Base-by-base conservation (phyloP, 164 flowering plant species). In the Tetrastigma voinierianum region DNA sequence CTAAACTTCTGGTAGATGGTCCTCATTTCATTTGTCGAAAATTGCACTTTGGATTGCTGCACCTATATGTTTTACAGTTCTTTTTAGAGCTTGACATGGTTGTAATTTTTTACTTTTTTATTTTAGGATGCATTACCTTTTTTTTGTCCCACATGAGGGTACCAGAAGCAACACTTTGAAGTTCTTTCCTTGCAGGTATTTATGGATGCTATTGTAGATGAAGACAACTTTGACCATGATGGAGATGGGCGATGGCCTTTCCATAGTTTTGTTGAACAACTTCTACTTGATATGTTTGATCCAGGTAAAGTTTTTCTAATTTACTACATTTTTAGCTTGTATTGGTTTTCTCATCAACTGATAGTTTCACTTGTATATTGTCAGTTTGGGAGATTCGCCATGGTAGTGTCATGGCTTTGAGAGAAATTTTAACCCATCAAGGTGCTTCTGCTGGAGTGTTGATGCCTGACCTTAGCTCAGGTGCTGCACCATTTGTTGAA, bases 311-410 rank as follows among this genome's bases (percentile, higher is more conserved):
- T 58, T 68, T 68, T 71, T 20, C 68, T 49, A 65, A 55, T 60
- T 69, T 63, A 51, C 12, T 40, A 43, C 18, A 24, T 53, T 32
- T 67, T 40, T 7, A 54, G 43, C 21, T 67, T 75, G 9, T 3
- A 10, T 74, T 48, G 11, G 46, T 67, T 57, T 53, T 66, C 9
- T 57, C 24, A 19, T 61, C 20, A 57, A 48, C 12, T 53, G 13
- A 59, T 65, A 3, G 45, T 43, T 64, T 59, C 44, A 51, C 61
- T 70, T 59, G 48, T 59, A 32, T 23, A 66, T 57, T 73, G 25
- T 64, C 86, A 94, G 99, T 78, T 53, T 96, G 99, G 99, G 99
- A 96, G 83, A 81, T 91, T 59, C 97, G 99, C 19, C 99, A 96
- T 77, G 99, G 99, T 61, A 86, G 99, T 74, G 80, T 89, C 23